phyloP scores from a whole-genome alignment of 805 yeast genomes.

The Priceomyces medius region DNA sequence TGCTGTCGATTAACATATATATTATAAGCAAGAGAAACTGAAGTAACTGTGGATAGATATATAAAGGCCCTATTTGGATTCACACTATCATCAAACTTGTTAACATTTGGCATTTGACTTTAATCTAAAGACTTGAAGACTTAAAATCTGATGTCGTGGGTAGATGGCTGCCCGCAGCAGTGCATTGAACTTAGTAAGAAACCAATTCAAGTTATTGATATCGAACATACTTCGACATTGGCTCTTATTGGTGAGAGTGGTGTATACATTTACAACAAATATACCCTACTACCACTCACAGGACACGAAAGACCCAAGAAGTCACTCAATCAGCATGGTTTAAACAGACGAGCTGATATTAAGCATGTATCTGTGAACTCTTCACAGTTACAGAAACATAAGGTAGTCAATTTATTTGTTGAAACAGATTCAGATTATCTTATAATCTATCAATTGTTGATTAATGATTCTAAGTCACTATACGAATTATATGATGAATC shows the following conservation, averaged over 20 bases:
- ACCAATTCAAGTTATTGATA: slow-evolving; percentile 19
- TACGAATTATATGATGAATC: slow-evolving; percentile 30
- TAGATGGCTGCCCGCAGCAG: slow-evolving; percentile 29
- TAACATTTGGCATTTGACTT: too few species aligned
- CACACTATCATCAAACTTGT: too few species aligned
- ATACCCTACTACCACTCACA: slow-evolving; percentile 42
- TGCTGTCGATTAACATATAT: too few species aligned
- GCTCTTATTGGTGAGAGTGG: slow-evolving; percentile 29
- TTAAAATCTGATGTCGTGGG: slow-evolving; percentile 36
- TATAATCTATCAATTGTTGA: slow-evolving; percentile 40
- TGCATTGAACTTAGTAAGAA: slow-evolving; percentile 25
- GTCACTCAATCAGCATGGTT: slow-evolving; percentile 49
- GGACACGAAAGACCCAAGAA: slow-evolving; percentile 44
- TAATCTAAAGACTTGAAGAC: too few species aligned
- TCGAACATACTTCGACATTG: slow-evolving; percentile 28
- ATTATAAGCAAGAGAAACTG: too few species aligned
- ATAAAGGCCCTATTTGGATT: too few species aligned
- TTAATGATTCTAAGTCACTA: slow-evolving; percentile 29
- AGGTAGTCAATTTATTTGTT: slow-evolving; percentile 35
- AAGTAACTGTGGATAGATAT: too few species aligned
- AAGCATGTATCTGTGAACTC: slow-evolving; percentile 38
- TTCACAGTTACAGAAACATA: slow-evolving; percentile 26
- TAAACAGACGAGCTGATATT: slow-evolving; percentile 40
- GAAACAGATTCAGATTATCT: slow-evolving; percentile 39
- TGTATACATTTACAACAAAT: slow-evolving; percentile 29